Evolutionary conservation across 768 basidiomycete species (phyloP), one percentile per base, ranked within the genome.

Genomic region (Cystofilobasidium macerans): DNA sequence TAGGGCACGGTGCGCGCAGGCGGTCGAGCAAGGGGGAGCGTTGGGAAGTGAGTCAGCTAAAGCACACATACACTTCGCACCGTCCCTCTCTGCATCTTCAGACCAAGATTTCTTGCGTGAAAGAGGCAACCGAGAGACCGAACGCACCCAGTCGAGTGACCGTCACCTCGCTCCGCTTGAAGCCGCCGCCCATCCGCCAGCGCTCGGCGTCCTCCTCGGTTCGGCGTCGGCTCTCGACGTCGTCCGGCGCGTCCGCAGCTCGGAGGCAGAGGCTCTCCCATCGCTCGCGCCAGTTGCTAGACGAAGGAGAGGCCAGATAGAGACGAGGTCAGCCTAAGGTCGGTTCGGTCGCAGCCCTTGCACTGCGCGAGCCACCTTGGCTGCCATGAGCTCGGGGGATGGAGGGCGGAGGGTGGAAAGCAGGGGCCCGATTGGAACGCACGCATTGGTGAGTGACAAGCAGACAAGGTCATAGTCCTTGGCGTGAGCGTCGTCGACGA

Each of bases 221-320:
- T 73, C 69, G 77, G 72, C 72, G 71, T 47, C 70, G 59, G 57
- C 70, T 75, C 61, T 71, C 78, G 70, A 75, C 70, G 71, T 78
- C 65, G 69, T 74, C 72, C 47, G 65, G 67, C 64, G 75, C 70
- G 56, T 74, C 71, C 0, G 70, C 65, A 43, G 69, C 71, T 26
- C 76, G 69, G 3, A 90, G 78, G 76, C 95, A 99, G 83, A 98
- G 89, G 62, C 84, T 79, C 70, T 82, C 81, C 94, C 95, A 99
- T 63, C 95, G 80, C 69, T 83, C 80, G 71, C 83, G 84, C 95
- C 95, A 99, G 54, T 81, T 82, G 1, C 67, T 68, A 36, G 8
- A 20, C 20, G 7, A 6, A 1, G 28, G 1, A 45, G 26, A 61
- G 26, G 24, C 4, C 28, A 42, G 8, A 40, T 5, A 22, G 18